Evolutionary conservation across 1,139 yeast species (phyloP).

Genomic region (Blastobotrys arbuscula): DNA sequence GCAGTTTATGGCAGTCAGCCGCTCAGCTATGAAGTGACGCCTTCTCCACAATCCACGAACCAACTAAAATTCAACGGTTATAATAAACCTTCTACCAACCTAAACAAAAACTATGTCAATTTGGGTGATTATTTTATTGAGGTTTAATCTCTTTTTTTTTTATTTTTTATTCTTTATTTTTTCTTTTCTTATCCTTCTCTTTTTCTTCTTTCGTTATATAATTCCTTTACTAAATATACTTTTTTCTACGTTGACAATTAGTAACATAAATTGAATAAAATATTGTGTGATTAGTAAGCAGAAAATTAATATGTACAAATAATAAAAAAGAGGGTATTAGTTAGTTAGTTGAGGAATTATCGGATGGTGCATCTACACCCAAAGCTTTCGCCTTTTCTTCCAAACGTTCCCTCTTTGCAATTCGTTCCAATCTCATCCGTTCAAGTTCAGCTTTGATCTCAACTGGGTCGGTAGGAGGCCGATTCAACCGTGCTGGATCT

Average conservation of each 20-base stretch:
- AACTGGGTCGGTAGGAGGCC: conserved; percentile 87
- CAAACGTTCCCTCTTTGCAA: conserved; percentile 65
- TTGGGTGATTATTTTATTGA: background rate
- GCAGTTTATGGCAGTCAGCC: too few relatives aligned
- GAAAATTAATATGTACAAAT: background rate
- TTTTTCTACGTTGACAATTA: background rate
- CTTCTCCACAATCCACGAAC: background rate
- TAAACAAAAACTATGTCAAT: background rate
- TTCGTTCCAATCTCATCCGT: conserved; percentile 67
- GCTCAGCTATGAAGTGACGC: too few relatives aligned
- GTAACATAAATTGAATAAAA: too few relatives aligned
- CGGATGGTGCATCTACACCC: conserved; percentile 36
- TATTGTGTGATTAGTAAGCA: background rate
- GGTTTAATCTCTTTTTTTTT: background rate
- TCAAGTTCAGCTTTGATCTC: conserved; percentile 90
- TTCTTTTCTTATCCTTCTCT: background rate
- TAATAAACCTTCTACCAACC: background rate
- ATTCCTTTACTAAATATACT: too few relatives aligned
- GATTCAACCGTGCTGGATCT: conserved; percentile 84
- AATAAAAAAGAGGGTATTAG: background rate
- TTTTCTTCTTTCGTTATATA: background rate
- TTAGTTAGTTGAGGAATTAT: background rate
- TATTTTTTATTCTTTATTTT: background rate
- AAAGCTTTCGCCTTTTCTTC: conserved; percentile 67
- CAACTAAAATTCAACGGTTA: background rate